Evolutionary conservation across 1,284 basidiomycete genomes (phyloP).

Genomic region (Anthracocystis panici-leucophaei): DNA sequence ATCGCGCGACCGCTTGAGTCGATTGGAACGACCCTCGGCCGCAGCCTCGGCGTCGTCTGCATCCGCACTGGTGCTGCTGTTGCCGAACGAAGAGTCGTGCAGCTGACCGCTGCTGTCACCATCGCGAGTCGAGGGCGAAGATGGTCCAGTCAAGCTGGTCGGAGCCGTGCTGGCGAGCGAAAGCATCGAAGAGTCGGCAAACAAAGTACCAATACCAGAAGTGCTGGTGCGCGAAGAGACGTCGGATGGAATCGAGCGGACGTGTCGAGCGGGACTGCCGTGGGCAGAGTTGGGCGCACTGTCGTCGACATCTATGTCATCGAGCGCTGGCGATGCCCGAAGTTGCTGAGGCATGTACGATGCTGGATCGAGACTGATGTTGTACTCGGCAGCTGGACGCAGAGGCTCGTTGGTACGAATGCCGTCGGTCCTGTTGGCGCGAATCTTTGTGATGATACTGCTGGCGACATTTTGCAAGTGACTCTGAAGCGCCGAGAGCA

Average conservation of each 20-base stretch:
- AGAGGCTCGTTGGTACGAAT: constrained; percentile 50
- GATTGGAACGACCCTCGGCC: background rate
- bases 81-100: constrained; percentile 44
- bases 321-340: constrained; percentile 24
- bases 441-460: constrained; percentile 62
- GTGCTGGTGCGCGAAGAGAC: constrained; percentile 51
- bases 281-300: constrained; percentile 29
- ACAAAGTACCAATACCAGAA: constrained; percentile 40
- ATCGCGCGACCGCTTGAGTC: constrained; percentile 43
- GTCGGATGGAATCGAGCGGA: constrained; percentile 48
- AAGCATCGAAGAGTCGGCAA: constrained; percentile 57
- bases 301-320: constrained; percentile 44
- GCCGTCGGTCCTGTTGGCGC: constrained; percentile 57
- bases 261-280: constrained; percentile 31
- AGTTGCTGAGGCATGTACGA: constrained; percentile 21
- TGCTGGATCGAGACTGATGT: constrained; percentile 26
- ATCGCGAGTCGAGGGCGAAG: constrained; percentile 43
- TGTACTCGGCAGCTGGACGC: constrained; percentile 31
- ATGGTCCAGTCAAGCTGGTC: constrained; percentile 46
- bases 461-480: constrained; percentile 66
- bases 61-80: constrained; percentile 35
- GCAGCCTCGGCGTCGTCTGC: constrained; percentile 20
- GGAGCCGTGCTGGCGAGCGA: constrained; percentile 58
- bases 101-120: constrained; percentile 42
- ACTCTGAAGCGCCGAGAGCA: constrained; percentile 67